Evolutionary conservation across 108 stramenopile species (phyloP).

Genomic region (Pseudonitzschia delicatissima): DNA sequence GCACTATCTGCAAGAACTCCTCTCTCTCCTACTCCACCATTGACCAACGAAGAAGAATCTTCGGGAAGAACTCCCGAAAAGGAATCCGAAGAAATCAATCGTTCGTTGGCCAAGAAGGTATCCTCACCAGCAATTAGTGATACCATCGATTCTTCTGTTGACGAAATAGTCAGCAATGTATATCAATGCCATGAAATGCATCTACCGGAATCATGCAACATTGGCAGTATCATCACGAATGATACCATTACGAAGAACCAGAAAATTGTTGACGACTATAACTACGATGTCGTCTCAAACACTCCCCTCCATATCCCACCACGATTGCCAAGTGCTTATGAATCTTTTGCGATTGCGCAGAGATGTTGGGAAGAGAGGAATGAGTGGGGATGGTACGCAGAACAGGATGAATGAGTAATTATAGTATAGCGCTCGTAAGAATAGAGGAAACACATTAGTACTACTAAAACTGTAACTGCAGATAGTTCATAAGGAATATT

Average conservation of each 20-base stretch:
- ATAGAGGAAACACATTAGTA: not conserved
- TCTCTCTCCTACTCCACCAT: no score
- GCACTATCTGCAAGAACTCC: no score
- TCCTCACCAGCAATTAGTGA: no score
- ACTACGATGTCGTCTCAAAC: not conserved
- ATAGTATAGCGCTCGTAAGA: not conserved
- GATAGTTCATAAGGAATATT: no score
- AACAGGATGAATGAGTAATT: not conserved
- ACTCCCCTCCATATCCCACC: not conserved
- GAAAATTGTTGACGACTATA: constrained; percentile 2
- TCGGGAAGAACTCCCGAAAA: no score
- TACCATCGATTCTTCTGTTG: not conserved
- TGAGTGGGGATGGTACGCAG: not conserved
- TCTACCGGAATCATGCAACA: not conserved
- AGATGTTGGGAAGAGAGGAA: not conserved
- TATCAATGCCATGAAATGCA: not conserved
- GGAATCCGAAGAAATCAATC: no score
- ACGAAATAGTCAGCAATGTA: not conserved
- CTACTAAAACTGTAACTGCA: not conserved
- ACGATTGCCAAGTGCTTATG: not conserved
- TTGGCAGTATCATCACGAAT: not conserved
- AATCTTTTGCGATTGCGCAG: not conserved
- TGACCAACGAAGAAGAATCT: no score
- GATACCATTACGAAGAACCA: not conserved
- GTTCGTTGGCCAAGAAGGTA: no score